Conservation (phyloP, 163 green algal genomes). For the Prototheca cutis region DNA sequence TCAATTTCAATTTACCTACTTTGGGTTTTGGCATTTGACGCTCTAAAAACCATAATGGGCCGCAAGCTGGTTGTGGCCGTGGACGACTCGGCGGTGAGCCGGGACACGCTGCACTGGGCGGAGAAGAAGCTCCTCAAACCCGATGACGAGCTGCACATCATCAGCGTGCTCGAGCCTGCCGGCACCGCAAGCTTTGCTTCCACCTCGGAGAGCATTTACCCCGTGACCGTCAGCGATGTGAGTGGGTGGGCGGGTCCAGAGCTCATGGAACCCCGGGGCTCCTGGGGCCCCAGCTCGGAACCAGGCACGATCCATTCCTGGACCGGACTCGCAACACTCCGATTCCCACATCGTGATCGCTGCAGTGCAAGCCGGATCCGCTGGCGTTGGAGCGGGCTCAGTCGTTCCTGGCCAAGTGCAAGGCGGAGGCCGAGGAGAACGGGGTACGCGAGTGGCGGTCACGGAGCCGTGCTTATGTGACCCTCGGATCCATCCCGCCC, state of each 20-base stretch:
- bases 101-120: slow-evolving; percentile 14
- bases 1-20: neutral
- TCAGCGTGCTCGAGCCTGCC: slow-evolving; percentile 24
- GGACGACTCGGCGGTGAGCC: slow-evolving; percentile 7
- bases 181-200: slow-evolving; percentile 1
- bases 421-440: neutral
- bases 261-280: too few species aligned
- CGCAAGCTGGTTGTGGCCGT: slow-evolving; percentile 17
- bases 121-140: slow-evolving; percentile 13
- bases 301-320: too few species aligned
- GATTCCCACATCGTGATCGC: too few species aligned
- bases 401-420: slow-evolving; percentile 17
- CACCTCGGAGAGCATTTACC: neutral
- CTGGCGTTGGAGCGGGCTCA: slow-evolving; percentile 8
- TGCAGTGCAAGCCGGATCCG: slow-evolving; percentile 28
- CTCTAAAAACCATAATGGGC: neutral
- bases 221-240: neutral
- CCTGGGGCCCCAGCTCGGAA: too few species aligned
- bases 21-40: neutral
- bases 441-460: neutral
- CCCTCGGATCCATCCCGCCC: too few species aligned
- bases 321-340: too few species aligned
- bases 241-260: too few species aligned
- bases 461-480: too few species aligned
- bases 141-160: slow-evolving; percentile 23